Conservation (phyloP, 148 eudicot species). For the Silene latifolia region DNA sequence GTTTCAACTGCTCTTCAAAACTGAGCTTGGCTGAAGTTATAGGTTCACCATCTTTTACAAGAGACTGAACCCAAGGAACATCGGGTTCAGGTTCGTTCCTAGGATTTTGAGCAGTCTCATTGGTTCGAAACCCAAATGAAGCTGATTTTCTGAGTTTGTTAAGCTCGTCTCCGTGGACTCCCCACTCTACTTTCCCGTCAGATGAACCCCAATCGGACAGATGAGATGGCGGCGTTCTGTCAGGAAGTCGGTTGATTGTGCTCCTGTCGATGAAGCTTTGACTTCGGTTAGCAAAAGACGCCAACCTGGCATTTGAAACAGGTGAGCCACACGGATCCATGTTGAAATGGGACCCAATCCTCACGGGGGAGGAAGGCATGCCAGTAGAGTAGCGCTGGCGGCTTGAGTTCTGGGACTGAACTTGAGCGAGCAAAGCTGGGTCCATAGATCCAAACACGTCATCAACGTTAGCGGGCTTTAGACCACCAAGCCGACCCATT, state of each 20-base stretch:
- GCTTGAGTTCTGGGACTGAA: too few species aligned
- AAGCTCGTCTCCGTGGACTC: slow-evolving; percentile 72
- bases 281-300: slow-evolving; percentile 80
- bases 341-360: slow-evolving; percentile 44
- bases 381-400: not conserved
- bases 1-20: slow-evolving; percentile 35
- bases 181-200: slow-evolving; percentile 83
- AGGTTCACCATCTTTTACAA: slow-evolving; percentile 45
- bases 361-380: slow-evolving; percentile 48
- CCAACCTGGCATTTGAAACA: slow-evolving; percentile 47
- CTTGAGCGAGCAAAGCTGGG: too few species aligned
- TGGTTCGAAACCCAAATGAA: slow-evolving; percentile 67
- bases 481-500: slow-evolving; percentile 31
- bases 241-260: slow-evolving; percentile 31
- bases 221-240: slow-evolving; percentile 33
- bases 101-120: slow-evolving; percentile 18
- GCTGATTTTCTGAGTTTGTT: slow-evolving; percentile 79
- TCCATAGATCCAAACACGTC: slow-evolving; percentile 23
- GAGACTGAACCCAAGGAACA: slow-evolving; percentile 55
- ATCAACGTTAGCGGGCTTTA: slow-evolving; percentile 56
- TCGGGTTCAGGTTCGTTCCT: slow-evolving; percentile 44
- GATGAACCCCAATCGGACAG: slow-evolving; percentile 81
- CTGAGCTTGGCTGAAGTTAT: slow-evolving; percentile 29
- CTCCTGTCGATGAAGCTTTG: slow-evolving; percentile 78
- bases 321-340: slow-evolving; percentile 45